These are phyloP conservation scores for Podospora bellae-mahoneyi DNA, from an alignment of 495 filamentous ascomycete genomes.

Conservation along the genomic window DNA sequence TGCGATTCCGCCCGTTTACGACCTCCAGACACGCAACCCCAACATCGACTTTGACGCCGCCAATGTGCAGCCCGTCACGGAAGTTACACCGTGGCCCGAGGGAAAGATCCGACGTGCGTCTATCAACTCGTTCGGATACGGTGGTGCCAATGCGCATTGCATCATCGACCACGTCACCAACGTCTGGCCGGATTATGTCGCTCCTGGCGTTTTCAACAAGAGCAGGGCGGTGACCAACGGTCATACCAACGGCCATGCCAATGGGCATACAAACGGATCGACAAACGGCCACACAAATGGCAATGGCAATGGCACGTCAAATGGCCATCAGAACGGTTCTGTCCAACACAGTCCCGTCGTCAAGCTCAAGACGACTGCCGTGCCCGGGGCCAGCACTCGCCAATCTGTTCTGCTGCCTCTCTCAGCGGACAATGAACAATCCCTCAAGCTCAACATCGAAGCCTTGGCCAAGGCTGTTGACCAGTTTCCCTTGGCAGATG, in stretches of 20 bases:
- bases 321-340: background rate
- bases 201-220: slow-evolving; percentile 2
- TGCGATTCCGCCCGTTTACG: slow-evolving; percentile 40
- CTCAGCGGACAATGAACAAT: slow-evolving; percentile 32
- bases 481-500: slow-evolving; percentile 28
- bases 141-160: slow-evolving; percentile 41
- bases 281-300: background rate
- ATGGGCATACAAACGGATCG: background rate
- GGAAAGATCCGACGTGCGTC: slow-evolving; percentile 26
- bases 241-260: background rate
- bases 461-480: slow-evolving; percentile 23
- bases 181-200: background rate
- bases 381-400: background rate
- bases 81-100: slow-evolving; percentile 33
- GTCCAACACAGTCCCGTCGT: background rate
- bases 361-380: background rate
- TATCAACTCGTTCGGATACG: slow-evolving; percentile 42
- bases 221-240: background rate
- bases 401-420: slow-evolving; percentile 23
- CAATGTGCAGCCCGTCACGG: slow-evolving; percentile 30
- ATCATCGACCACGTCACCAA: slow-evolving; percentile 23
- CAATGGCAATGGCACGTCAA: background rate
- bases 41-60: slow-evolving; percentile 33
- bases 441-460: slow-evolving; percentile 30
- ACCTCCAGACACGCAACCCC: slow-evolving; percentile 49